Percentiles rank a stretch among this genome's conserved stretches.
phyloP scores from a whole-genome alignment of 106 monocot genomes.

The Cymbidium sinense region DNA sequence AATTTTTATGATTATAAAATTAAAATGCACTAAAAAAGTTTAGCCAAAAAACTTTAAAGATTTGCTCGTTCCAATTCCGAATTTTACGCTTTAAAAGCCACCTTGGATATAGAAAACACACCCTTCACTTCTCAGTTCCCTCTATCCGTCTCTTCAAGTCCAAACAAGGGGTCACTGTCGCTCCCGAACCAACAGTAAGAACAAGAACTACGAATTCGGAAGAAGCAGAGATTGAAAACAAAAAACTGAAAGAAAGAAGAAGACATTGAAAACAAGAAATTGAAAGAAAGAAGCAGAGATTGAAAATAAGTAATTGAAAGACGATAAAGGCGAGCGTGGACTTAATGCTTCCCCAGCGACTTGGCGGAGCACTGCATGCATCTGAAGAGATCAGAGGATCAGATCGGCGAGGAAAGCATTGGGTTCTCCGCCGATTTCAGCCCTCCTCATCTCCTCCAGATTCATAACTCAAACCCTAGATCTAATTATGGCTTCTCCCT shows the following conservation, averaged over 20 bases:
- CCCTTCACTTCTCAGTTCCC: background rate
- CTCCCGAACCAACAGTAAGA: background rate
- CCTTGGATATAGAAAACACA: background rate
- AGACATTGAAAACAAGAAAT: too few relatives aligned
- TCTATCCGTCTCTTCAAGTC: background rate
- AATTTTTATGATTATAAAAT: too few relatives aligned
- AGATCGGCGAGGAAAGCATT: slow-evolving; percentile 30
- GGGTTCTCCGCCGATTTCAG: slow-evolving; percentile 31
- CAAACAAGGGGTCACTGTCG: background rate
- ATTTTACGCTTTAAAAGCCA: background rate
- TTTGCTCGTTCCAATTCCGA: background rate
- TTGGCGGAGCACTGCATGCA: slow-evolving; percentile 6
- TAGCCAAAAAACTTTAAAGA: too few relatives aligned
- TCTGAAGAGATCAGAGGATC: slow-evolving; percentile 31
- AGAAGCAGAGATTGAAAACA: background rate
- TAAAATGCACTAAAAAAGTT: too few relatives aligned
- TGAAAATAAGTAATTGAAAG: background rate
- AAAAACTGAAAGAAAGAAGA: background rate
- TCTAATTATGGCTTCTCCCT: background rate
- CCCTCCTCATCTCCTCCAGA: slow-evolving; percentile 15
- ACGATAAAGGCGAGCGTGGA: background rate
- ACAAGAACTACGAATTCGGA: background rate
- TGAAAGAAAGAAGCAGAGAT: background rate
- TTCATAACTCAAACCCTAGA: slow-evolving; percentile 23
- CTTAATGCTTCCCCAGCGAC: background rate